phyloP scores from a whole-genome alignment of 805 yeast species.

The Monosporozyma siamensis region DNA sequence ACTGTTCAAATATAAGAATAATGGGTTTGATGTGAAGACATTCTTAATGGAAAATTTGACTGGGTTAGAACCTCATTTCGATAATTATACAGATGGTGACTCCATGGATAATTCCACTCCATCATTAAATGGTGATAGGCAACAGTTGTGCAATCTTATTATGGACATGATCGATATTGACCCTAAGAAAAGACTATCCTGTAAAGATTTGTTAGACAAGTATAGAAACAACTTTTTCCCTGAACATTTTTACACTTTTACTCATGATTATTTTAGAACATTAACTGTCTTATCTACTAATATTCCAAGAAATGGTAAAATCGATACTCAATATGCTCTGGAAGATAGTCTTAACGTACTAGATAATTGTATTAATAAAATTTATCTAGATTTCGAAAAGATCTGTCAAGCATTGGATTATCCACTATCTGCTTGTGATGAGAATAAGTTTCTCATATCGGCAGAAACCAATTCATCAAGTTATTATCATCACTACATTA shows the following conservation, averaged over 20 bases:
- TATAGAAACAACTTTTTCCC: slow-evolving; percentile 54
- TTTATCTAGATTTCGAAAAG: slow-evolving; percentile 50
- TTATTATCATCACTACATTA: not conserved
- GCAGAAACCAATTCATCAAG: not conserved
- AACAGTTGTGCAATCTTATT: slow-evolving; percentile 45
- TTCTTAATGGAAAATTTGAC: slow-evolving; percentile 32
- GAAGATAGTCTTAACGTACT: slow-evolving; percentile 11
- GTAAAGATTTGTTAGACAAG: slow-evolving; percentile 42
- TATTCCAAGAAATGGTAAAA: slow-evolving; percentile 13
- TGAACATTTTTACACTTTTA: slow-evolving; percentile 52
- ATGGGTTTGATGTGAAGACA: slow-evolving; percentile 49
- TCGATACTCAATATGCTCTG: slow-evolving; percentile 12
- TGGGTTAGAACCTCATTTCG: no score
- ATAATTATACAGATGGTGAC: no score
- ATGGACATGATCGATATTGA: slow-evolving; percentile 52
- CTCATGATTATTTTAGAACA: slow-evolving; percentile 56
- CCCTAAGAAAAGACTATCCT: slow-evolving; percentile 51
- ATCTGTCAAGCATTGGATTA: slow-evolving; percentile 20
- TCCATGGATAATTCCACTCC: no score
- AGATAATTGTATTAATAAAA: slow-evolving; percentile 37
- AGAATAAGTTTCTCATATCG: no score
- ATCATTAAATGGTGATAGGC: slow-evolving; percentile 27
- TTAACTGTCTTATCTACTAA: slow-evolving; percentile 25
- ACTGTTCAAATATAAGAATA: slow-evolving; percentile 67
- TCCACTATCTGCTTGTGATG: no score